Conservation (phyloP, 2,329 filamentous ascomycete genomes). For the Chaetomium sp. region DNA sequence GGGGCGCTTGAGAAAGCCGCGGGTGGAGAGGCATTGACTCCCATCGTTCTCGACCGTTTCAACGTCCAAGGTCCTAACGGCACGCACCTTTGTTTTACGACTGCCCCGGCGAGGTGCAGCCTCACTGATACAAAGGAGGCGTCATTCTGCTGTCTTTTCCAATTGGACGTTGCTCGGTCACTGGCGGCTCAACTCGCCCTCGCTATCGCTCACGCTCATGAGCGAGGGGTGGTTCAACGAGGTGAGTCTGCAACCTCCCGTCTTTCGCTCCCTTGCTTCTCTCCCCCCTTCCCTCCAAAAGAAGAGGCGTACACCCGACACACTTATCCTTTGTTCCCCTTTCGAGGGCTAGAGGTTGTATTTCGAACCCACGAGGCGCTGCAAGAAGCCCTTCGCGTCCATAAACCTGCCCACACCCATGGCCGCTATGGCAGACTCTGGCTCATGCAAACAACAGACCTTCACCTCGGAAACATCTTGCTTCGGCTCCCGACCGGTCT, state of each 20-base stretch:
- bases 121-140: slow-evolving; percentile 21
- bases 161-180: slow-evolving; percentile 25
- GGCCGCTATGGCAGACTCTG: too few species aligned
- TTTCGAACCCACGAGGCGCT: too few species aligned
- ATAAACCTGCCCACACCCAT: too few species aligned
- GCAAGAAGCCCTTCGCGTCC: too few species aligned
- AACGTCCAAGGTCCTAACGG: slow-evolving; percentile 26
- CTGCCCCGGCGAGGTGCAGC: slow-evolving; percentile 24
- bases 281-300: neutral
- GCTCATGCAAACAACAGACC: slow-evolving; percentile 12
- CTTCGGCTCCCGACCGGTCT: slow-evolving; percentile 23
- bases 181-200: slow-evolving; percentile 27
- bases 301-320: too few species aligned
- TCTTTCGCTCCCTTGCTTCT: too few species aligned
- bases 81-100: slow-evolving; percentile 27
- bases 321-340: too few species aligned
- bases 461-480: slow-evolving; percentile 33
- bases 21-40: slow-evolving; percentile 12
- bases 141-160: slow-evolving; percentile 18
- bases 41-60: slow-evolving; percentile 24
- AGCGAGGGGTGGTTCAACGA: slow-evolving; percentile 29
- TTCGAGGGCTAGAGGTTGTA: too few species aligned
- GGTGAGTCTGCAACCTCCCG: neutral
- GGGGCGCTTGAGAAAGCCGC: neutral
- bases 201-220: slow-evolving; percentile 28